phyloP scores from a whole-genome alignment of 257 asterid genomes.

The Solanum bulbocastanum region DNA sequence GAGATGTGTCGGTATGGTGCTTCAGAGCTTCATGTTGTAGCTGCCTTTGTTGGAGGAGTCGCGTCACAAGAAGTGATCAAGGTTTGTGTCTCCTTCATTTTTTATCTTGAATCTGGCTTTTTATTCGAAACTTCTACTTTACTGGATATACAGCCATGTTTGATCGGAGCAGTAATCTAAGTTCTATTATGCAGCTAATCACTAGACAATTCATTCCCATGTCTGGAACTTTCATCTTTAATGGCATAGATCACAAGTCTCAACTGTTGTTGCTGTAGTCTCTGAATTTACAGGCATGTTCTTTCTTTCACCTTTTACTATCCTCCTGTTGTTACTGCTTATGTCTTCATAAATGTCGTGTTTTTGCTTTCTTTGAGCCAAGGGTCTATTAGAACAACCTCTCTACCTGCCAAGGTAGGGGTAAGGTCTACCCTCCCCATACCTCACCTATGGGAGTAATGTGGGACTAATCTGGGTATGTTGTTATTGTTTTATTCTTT shows the following conservation, averaged over 20 bases:
- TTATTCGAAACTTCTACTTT: background rate
- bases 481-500: background rate
- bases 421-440: background rate
- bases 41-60: conserved; percentile 85
- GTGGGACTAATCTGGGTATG: background rate
- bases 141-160: too few relatives aligned
- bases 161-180: background rate
- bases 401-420: background rate
- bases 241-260: conserved; percentile 88
- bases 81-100: conserved; percentile 19
- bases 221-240: conserved; percentile 85
- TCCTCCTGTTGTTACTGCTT: conserved; percentile 11
- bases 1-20: conserved; percentile 98
- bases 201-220: conserved; percentile 86
- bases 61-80: conserved; percentile 97
- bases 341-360: background rate
- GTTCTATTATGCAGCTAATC: conserved; percentile 51
- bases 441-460: background rate
- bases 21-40: conserved; percentile 90
- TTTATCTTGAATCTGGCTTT: conserved; percentile 1
- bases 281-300: conserved; percentile 7
- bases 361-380: background rate
- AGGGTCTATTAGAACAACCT: background rate
- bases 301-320: background rate
- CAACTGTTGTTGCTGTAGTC: conserved; percentile 38